Evolutionary conservation across 768 basidiomycete species (phyloP), one percentile per base, ranked within the genome.

Genomic region (Omphalotus guepiniiformis): DNA sequence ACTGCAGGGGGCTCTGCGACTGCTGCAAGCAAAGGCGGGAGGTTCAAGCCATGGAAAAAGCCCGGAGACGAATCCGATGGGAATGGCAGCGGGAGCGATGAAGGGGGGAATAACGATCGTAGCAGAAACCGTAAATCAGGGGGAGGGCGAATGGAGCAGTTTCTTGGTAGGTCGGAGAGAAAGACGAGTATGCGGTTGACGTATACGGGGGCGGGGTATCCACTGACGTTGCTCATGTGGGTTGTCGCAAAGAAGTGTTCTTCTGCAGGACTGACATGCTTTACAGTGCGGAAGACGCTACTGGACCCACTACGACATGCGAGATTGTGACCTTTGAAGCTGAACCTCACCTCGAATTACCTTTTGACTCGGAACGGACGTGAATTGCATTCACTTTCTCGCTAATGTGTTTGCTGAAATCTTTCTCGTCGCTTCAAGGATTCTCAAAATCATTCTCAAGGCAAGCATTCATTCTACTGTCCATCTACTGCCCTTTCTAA

Each of bases 251-350:
- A n/a, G 46, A 47, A 34, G 22, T 27, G 25, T 40, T 30, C 40
- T 25, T 19, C 30, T n/a, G 21, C 19, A 36, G 6, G 52, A 15
- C 34, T 51, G 21, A 41, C 21, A 19, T 23, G 15, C 5, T 18
- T 35, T 26, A 22, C 43, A 90, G 88, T 39, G 82, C 83, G 23
- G 88, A 92, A 59, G 88, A 90, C 50, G 80, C 83, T 4, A 66
- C 74, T 35, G 91, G 90, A 2, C 90, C 91, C 5, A 90, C 85
- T 1, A 92, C 91, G 13, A 86, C 82, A 22, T 93, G 92, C 61
- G 87, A 94, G 63, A 82, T 94, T 51, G 75, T 82, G 23, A 93
- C 93, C 0, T 88, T 85, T 53, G 87, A 91, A 36, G 78, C 91
- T 6, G 93, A 95, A 51, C 82, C 85, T 16, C 75, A 82, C 50